Base-by-base conservation (phyloP, 2,329 filamentous ascomycete genomes). In the Pseudogymnoascus sp. region DNA sequence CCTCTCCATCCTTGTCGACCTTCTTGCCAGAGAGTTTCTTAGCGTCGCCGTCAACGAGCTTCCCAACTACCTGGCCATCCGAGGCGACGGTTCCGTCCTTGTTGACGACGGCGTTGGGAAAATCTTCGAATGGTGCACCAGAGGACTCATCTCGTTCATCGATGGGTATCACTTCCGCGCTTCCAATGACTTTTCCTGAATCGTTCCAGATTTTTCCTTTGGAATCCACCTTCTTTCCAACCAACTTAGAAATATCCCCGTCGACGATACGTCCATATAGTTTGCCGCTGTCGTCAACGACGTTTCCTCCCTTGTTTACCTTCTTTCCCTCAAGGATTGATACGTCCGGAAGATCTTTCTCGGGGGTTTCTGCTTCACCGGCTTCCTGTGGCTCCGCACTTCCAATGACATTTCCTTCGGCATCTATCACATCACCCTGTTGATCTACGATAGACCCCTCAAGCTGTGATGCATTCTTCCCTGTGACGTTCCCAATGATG, bases 171-270 rank as follows among this genome's bases (percentile, higher is more conserved):
- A 87, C 81, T 74, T 90, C 87, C 45, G 81, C 85, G 61, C 83
- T 82, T 31, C 88, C 88, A 60, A 90, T 82, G 38, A 88, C 78
- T 72, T 89, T 83, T 64, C 88, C 88, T 5, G 79, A 79, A 65
- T 90, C 87, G 70, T 86, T 86, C 84, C 85, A 90, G 75, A 91
- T 87, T 66, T 88, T 80, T 49, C 88, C 88, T 37, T 88, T 76
- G 61, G 83, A 84, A 65, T 90, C 87, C 35, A 85, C 78, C 70
- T 83, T 83, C 69, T 83, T 84, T 68, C 87, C 87, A 33, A 86
- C 73, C 5, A 90, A 80, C 65, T 88, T 79, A 73, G 87, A 83
- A 16, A 84, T 68, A 14, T 86, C 83, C 38, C 88, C 88, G 67
- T 87, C 81, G 35, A 84, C 75, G 11, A 91, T 78, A 52, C 83